A percentile compares a stretch with the other conserved stretches of the same genome.
These are phyloP conservation scores for Euphorbia peplus DNA, from an alignment of 345 rosid species.

Conservation along the genomic window DNA sequence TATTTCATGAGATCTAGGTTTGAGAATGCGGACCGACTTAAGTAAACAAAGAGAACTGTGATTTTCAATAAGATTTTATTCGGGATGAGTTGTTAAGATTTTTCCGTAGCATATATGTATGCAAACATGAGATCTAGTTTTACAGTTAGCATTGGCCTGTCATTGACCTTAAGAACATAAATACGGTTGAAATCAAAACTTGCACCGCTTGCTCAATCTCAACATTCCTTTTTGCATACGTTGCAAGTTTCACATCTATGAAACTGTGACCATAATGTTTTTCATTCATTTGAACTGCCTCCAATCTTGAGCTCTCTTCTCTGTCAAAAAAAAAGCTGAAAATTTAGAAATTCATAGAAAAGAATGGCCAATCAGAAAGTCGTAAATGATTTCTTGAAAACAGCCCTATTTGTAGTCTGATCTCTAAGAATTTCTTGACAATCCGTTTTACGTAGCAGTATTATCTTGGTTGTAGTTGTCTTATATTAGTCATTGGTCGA, in stretches of 20 bases:
- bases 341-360: not conserved
- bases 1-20: not conserved
- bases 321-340: not conserved
- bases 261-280: not conserved
- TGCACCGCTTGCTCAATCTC: not conserved
- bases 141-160: constrained; percentile 4
- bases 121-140: not conserved
- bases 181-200: not conserved
- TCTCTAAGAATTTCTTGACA: not conserved
- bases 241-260: not conserved
- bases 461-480: not conserved
- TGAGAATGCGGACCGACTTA: not conserved
- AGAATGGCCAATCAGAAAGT: not conserved
- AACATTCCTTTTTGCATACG: too few relatives aligned
- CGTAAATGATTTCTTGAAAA: not conserved
- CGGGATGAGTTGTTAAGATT: not conserved
- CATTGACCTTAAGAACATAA: not conserved
- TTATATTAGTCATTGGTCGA: not conserved
- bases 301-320: not conserved
- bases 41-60: not conserved
- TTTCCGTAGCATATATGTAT: not conserved
- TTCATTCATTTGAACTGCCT: not conserved
- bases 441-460: not conserved
- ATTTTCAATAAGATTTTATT: not conserved
- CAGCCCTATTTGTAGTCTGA: not conserved